A percentile compares a stretch with the other conserved stretches of the same genome.
These are phyloP conservation scores for Platanus orientalis DNA, from an alignment of 164 flowering plant species.

Conservation along the genomic window DNA sequence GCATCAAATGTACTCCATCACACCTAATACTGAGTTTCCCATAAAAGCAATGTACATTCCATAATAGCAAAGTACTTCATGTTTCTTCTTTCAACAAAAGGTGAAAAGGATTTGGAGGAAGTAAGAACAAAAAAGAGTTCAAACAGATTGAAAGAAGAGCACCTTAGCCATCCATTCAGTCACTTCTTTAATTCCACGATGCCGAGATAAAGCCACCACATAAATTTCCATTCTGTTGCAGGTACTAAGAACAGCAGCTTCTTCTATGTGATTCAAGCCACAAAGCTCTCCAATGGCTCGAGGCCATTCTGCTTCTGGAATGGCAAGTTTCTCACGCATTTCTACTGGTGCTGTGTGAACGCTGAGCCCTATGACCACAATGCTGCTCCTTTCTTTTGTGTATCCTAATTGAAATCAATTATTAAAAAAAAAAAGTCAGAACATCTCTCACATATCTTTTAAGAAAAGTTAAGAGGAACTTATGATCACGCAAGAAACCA, in stretches of 20 bases:
- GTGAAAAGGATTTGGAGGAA: background rate
- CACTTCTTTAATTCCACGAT: conserved; percentile 94
- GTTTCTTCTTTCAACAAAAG: background rate
- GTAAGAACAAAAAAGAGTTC: background rate
- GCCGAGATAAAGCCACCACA: conserved; percentile 89
- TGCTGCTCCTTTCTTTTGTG: conserved; percentile 94
- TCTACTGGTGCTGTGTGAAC: conserved; percentile 92
- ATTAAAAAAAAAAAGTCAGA: background rate
- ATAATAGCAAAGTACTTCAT: background rate
- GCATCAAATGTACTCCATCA: background rate
- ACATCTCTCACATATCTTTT: background rate
- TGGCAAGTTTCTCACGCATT: conserved; percentile 96
- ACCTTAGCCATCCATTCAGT: conserved; percentile 99
- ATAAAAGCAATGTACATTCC: too few relatives aligned
- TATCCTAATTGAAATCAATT: conserved; percentile 49
- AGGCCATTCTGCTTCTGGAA: conserved; percentile 99
- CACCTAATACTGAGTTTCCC: background rate
- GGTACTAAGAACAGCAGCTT: conserved; percentile 98
- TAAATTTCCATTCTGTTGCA: conserved; percentile 98
- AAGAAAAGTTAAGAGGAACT: background rate
- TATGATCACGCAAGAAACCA: background rate
- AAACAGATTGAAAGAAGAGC: background rate
- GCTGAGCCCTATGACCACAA: conserved; percentile 95
- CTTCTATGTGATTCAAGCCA: conserved; percentile 85
- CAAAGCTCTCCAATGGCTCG: conserved; percentile 91